A percentile compares a stretch with the other conserved stretches of the same genome.
Conservation (phyloP, 768 basidiomycete species). For the Pleurotus eryngii region DNA sequence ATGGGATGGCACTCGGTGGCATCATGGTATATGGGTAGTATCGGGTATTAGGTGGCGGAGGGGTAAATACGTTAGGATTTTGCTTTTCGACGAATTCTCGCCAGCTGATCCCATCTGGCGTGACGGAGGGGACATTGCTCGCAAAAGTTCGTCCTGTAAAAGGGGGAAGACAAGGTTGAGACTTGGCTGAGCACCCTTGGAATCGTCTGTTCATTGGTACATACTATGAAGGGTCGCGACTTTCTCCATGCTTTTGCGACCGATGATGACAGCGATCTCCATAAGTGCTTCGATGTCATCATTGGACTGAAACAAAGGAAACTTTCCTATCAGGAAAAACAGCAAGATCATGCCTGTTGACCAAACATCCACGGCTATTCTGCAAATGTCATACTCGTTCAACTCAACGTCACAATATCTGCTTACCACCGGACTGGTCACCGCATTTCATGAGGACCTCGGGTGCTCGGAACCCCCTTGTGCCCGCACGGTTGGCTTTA, state of each 20-base stretch:
- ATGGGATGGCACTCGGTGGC: constrained; percentile 11
- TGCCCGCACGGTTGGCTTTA: constrained; percentile 96
- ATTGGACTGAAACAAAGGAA: constrained; percentile 90
- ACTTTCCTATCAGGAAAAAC: constrained; percentile 89
- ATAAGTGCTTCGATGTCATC: constrained; percentile 95
- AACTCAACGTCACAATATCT: neutral
- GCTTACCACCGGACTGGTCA: constrained; percentile 86
- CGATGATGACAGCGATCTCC: constrained; percentile 89
- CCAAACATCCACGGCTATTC: constrained; percentile 93
- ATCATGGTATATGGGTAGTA: constrained; percentile 48
- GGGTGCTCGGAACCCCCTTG: constrained; percentile 93
- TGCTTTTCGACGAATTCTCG: constrained; percentile 69
- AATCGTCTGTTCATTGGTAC: neutral
- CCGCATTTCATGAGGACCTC: constrained; percentile 94
- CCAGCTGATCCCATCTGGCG: constrained; percentile 66
- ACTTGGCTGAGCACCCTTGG: too few relatives aligned
- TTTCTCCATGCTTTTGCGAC: constrained; percentile 77
- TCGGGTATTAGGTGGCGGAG: constrained; percentile 44
- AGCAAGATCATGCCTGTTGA: constrained; percentile 89
- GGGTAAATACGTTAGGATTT: constrained; percentile 66
- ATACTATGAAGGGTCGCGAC: constrained; percentile 86
- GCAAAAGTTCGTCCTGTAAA: constrained; percentile 78
- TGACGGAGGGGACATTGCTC: constrained; percentile 84
- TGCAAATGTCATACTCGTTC: constrained; percentile 2
- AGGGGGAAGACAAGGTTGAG: neutral